Conservation (phyloP, 352 stramenopile genomes). For the Globisporangium spinosum region DNA sequence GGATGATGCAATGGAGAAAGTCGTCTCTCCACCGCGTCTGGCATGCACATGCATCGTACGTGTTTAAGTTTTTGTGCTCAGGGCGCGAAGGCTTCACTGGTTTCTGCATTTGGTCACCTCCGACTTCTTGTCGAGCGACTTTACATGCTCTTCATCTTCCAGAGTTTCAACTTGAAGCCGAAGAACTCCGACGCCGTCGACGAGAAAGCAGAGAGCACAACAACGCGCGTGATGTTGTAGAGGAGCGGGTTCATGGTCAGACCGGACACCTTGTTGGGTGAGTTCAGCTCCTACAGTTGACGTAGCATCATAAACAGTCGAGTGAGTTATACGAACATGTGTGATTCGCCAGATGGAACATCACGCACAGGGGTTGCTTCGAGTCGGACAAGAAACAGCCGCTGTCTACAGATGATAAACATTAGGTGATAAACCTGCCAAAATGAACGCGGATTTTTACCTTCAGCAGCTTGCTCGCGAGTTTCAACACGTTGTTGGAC, state of each 20-base stretch:
- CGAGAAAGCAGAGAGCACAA: slow-evolving; percentile 88
- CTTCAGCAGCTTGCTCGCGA: slow-evolving; percentile 89
- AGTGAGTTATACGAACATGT: not conserved
- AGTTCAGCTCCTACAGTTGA: slow-evolving; percentile 76
- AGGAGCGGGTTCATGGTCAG: slow-evolving; percentile 89
- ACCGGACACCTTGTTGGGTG: slow-evolving; percentile 88
- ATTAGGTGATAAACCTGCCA: not conserved
- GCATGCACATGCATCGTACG: not conserved
- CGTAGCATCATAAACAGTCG: slow-evolving; percentile 1
- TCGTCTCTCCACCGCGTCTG: not conserved
- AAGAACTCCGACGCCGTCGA: slow-evolving; percentile 89
- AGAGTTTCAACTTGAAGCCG: slow-evolving; percentile 90
- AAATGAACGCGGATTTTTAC: slow-evolving; percentile 17
- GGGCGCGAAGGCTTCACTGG: not conserved
- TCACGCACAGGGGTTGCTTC: not conserved
- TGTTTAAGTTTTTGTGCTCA: not conserved
- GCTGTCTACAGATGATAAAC: not conserved
- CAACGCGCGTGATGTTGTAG: slow-evolving; percentile 87
- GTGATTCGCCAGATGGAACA: not conserved
- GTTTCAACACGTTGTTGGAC: slow-evolving; percentile 89
- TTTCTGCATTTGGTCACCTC: not conserved
- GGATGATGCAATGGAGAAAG: not conserved
- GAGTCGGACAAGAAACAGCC: not conserved
- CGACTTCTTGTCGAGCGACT: not conserved
- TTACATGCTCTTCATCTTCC: slow-evolving; percentile 84